phyloP scores from a whole-genome alignment of 225 moss, liverwort and hornwort species.

The Polytrichum commune region DNA sequence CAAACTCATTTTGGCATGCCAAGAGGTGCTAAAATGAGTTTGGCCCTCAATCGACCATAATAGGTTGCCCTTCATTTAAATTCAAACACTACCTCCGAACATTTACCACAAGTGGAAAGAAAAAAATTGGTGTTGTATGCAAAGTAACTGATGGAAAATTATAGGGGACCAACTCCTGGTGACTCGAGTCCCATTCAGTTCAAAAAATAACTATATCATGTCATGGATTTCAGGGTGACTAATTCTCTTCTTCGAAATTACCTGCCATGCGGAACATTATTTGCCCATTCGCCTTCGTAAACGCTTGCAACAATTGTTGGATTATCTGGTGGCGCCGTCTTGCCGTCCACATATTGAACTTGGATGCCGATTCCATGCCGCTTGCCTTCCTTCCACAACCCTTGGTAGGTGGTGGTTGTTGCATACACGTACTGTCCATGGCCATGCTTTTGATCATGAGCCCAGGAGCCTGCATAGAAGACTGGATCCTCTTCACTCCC shows the following conservation, averaged over 20 bases:
- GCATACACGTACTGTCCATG: conserved; percentile 28
- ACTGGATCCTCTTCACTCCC: not conserved
- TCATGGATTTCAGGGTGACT: not conserved
- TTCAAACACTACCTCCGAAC: not conserved
- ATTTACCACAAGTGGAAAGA: no score
- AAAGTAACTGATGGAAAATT: no score
- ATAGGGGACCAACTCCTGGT: no score
- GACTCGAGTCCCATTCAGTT: not conserved
- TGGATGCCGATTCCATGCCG: conserved; percentile 24
- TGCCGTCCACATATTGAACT: conserved; percentile 22
- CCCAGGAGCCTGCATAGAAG: conserved; percentile 26
- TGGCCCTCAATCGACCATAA: no score
- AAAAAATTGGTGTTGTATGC: no score
- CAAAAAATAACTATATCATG: not conserved
- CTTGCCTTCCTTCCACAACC: conserved; percentile 33
- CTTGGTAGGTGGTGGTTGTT: conserved; percentile 31
- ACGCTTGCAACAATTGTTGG: conserved; percentile 21
- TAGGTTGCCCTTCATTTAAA: not conserved
- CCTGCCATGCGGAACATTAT: conserved; percentile 44
- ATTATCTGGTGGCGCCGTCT: not conserved
- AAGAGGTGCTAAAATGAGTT: no score
- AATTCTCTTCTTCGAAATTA: conserved; percentile 1
- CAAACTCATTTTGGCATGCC: no score
- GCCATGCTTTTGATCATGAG: conserved; percentile 38
- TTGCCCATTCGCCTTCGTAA: conserved; percentile 41